Percentiles rank a stretch among this genome's conserved stretches.
Evolutionary conservation across 176 grass and related monocot genomes (phyloP).

Genomic region (Oryza longistaminata): DNA sequence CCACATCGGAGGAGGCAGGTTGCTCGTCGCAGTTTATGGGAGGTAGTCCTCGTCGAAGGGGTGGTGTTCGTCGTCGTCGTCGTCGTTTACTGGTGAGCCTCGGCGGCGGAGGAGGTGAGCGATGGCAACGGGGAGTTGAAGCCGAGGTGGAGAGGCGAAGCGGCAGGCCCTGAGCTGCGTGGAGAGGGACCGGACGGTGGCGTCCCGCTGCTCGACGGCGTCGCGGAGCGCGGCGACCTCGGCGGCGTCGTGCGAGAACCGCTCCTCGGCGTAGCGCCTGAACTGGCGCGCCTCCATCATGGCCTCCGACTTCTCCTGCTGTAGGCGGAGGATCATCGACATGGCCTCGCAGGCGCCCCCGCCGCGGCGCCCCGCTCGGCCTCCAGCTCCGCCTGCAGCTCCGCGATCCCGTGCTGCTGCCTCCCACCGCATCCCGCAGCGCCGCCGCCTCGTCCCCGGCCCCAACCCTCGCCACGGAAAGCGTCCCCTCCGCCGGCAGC

Average conservation of each 20-base stretch:
- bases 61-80: background rate
- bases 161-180: constrained; percentile 37
- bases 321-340: constrained; percentile 84
- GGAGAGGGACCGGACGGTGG: constrained; percentile 28
- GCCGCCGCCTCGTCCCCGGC: constrained; percentile 17
- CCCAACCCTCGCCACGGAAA: background rate
- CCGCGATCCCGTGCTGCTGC: constrained; percentile 33
- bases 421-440: constrained; percentile 43
- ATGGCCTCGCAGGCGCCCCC: constrained; percentile 66
- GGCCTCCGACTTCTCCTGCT: constrained; percentile 78
- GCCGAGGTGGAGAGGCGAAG: constrained; percentile 50
- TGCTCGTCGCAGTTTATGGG: constrained; percentile 19
- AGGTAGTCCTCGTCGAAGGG: constrained; percentile 1
- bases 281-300: constrained; percentile 82
- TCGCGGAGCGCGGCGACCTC: constrained; percentile 44
- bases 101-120: background rate
- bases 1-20: constrained; percentile 10
- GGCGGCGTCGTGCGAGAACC: constrained; percentile 59
- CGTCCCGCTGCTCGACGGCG: constrained; percentile 46
- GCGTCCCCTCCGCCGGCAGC: background rate
- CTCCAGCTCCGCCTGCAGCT: constrained; percentile 65
- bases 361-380: constrained; percentile 60
- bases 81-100: background rate
- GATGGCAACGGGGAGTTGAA: constrained; percentile 29
- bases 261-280: constrained; percentile 65